These are phyloP conservation scores for Apophysomyces variabilis DNA, from an alignment of 371 early-diverging fungal species.

Conservation along the genomic window DNA sequence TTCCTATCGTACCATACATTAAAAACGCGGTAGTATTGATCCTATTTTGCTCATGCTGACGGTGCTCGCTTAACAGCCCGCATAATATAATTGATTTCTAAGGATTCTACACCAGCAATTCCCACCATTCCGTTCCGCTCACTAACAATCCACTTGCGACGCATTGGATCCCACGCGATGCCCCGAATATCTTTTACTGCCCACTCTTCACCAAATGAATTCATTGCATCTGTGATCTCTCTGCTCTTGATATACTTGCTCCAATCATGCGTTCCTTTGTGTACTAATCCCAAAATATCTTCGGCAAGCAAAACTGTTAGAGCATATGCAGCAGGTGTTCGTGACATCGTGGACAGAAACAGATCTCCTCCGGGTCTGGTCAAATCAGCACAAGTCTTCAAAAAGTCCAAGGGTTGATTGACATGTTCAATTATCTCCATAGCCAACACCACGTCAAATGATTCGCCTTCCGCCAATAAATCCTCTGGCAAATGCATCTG, in stretches of 20 bases:
- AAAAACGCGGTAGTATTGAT: neutral
- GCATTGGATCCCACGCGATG: constrained; percentile 50
- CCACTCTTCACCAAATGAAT: constrained; percentile 47
- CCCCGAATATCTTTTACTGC: constrained; percentile 49
- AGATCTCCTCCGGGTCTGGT: constrained; percentile 73
- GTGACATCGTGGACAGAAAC: constrained; percentile 91
- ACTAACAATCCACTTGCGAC: constrained; percentile 42
- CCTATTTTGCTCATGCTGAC: neutral
- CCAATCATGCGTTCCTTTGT: constrained; percentile 88
- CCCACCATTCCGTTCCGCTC: constrained; percentile 39
- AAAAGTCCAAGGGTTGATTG: constrained; percentile 71
- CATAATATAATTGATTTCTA: constrained; percentile 56
- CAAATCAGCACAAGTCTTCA: constrained; percentile 67
- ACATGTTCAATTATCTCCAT: constrained; percentile 97
- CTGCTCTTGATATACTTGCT: constrained; percentile 73
- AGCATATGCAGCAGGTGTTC: constrained; percentile 76
- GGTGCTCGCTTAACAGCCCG: constrained; percentile 23
- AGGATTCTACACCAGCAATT: constrained; percentile 37
- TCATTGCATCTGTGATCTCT: constrained; percentile 28
- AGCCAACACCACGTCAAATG: constrained; percentile 85
- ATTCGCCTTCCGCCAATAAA: constrained; percentile 53
- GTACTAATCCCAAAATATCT: constrained; percentile 78
- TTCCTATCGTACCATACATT: neutral
- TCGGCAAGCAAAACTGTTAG: constrained; percentile 89
- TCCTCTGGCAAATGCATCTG: constrained; percentile 49